Percentiles rank a stretch among this genome's conserved stretches.
These are phyloP conservation scores for Nephelium lappaceum DNA, from an alignment of 345 rosid genomes.

Conservation along the genomic window DNA sequence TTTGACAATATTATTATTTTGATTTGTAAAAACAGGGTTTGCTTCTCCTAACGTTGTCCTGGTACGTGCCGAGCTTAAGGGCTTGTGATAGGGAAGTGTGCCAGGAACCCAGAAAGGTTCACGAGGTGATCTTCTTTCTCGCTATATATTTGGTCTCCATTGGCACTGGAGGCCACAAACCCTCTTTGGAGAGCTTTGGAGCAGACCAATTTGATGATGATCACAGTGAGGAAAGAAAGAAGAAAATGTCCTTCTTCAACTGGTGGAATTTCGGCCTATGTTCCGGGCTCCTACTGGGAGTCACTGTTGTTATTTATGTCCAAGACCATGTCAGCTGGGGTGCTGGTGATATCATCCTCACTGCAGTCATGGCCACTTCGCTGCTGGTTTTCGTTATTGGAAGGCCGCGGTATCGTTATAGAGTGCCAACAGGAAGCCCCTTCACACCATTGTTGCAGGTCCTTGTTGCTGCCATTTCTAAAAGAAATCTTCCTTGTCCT, in stretches of 20 bases:
- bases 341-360: conserved; percentile 61
- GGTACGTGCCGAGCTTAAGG: conserved; percentile 71
- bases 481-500: conserved; percentile 70
- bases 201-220: conserved; percentile 95
- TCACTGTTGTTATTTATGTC: conserved; percentile 68
- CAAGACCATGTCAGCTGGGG: conserved; percentile 93
- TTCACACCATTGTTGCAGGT: conserved; percentile 86
- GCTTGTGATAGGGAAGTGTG: conserved; percentile 61
- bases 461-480: conserved; percentile 69
- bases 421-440: conserved; percentile 74
- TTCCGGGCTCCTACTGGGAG: conserved; percentile 69
- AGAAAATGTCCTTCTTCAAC: conserved; percentile 91
- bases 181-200: conserved; percentile 91
- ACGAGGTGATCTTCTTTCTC: conserved; percentile 69
- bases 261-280: conserved; percentile 94
- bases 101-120: conserved; percentile 59
- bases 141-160: conserved; percentile 83
- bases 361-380: conserved; percentile 65
- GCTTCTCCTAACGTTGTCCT: conserved; percentile 62
- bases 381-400: conserved; percentile 65
- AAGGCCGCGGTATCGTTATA: conserved; percentile 69
- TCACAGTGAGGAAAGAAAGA: conserved; percentile 66
- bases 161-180: conserved; percentile 97
- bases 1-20: neutral
- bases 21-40: conserved; percentile 55